phyloP scores from a whole-genome alignment of 106 monocot genomes.

The Amphibolis antarctica region DNA sequence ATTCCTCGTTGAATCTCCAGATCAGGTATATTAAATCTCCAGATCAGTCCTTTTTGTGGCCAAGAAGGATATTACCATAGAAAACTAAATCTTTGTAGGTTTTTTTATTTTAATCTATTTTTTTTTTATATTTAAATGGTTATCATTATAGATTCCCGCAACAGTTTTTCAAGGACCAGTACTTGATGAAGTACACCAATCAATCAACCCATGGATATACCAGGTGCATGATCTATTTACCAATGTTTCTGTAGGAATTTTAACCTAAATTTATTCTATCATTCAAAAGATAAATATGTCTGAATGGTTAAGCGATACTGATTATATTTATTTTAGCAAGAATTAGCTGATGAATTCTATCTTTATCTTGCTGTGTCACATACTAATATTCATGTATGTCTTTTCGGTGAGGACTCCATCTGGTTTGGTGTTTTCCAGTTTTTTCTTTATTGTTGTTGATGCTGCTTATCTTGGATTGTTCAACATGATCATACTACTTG shows the following conservation, averaged over 20 bases:
- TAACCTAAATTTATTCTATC: not conserved
- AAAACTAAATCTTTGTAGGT: not conserved
- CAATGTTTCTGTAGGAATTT: not conserved
- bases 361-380: too few relatives aligned
- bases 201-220: conserved; percentile 92
- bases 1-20: conserved; percentile 33
- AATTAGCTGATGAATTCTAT: too few relatives aligned
- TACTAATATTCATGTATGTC: too few relatives aligned
- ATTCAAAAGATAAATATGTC: not conserved
- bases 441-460: too few relatives aligned
- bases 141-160: conserved; percentile 36
- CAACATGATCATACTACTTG: too few relatives aligned
- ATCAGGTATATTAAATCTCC: conserved; percentile 31
- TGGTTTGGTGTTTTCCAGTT: too few relatives aligned
- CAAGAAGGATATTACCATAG: not conserved
- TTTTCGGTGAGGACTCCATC: too few relatives aligned
- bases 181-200: conserved; percentile 94
- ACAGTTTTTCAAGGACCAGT: conserved; percentile 61
- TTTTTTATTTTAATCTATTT: not conserved
- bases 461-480: too few relatives aligned
- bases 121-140: not conserved
- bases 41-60: not conserved
- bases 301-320: not conserved
- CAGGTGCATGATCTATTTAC: conserved; percentile 40
- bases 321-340: too few relatives aligned